Percentiles rank a stretch among this genome's conserved stretches.
These are phyloP conservation scores for Quercus wislizeni DNA, from an alignment of 306 rosid genomes.

Conservation along the genomic window DNA sequence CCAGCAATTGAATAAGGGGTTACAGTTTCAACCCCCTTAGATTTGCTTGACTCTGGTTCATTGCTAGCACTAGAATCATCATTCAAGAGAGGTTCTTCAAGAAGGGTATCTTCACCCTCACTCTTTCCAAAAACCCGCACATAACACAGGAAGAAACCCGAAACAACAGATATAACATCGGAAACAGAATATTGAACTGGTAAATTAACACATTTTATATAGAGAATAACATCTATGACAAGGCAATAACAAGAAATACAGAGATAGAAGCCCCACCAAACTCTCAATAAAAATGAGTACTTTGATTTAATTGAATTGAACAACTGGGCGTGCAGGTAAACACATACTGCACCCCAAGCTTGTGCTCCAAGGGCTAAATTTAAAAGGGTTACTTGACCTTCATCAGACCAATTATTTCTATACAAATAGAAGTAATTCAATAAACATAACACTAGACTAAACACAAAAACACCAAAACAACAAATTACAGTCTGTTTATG, in stretches of 20 bases:
- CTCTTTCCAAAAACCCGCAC: constrained; percentile 27
- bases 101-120: constrained; percentile 15
- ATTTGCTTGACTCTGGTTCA: constrained; percentile 16
- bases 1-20: constrained; percentile 58
- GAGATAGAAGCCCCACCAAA: constrained; percentile 43
- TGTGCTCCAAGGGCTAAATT: constrained; percentile 37
- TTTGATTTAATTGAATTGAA: constrained; percentile 24
- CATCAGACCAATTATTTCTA: constrained; percentile 34
- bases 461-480: constrained; percentile 20
- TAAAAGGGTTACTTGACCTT: constrained; percentile 31
- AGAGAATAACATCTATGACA: constrained; percentile 27
- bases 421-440: constrained; percentile 27
- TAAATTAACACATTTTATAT: constrained; percentile 2
- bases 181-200: constrained; percentile 30
- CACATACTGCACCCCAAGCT: constrained; percentile 35
- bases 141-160: constrained; percentile 36
- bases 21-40: constrained; percentile 37
- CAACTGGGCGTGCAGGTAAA: constrained; percentile 24
- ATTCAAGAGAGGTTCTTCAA: constrained; percentile 45
- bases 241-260: constrained; percentile 28
- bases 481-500: constrained; percentile 22
- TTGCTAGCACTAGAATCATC: constrained; percentile 7
- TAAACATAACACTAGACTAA: constrained; percentile 19
- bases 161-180: constrained; percentile 29
- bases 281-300: constrained; percentile 33